Evolutionary conservation across 2,329 filamentous ascomycete genomes (phyloP).

Genomic region (Ceratocystis variospora): DNA sequence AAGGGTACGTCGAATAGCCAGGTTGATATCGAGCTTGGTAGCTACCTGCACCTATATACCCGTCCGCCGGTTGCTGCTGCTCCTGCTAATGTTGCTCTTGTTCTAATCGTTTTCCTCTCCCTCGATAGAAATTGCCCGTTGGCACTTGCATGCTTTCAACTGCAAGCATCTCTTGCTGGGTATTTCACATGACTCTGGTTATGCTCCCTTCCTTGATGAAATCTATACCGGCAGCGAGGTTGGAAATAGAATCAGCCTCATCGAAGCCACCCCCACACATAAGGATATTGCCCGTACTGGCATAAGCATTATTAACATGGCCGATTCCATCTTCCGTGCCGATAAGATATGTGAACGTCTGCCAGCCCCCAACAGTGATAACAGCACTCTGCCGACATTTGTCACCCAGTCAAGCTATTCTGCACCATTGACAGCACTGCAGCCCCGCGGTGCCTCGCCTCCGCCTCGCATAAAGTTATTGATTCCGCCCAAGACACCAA

Average conservation of each 20-base stretch:
- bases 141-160: constrained; percentile 46
- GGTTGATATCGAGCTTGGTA: too few species aligned
- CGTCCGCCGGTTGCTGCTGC: not conserved
- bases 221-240: constrained; percentile 33
- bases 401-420: not conserved
- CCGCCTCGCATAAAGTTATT: constrained; percentile 4
- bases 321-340: constrained; percentile 37
- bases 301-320: constrained; percentile 34
- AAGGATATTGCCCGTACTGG: constrained; percentile 35
- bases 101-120: constrained; percentile 17
- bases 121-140: constrained; percentile 35
- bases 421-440: not conserved
- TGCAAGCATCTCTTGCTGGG: constrained; percentile 49
- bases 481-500: constrained; percentile 7
- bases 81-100: not conserved
- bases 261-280: constrained; percentile 40
- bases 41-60: not conserved
- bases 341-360: constrained; percentile 35
- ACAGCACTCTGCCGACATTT: not conserved
- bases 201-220: constrained; percentile 45
- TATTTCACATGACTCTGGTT: constrained; percentile 47
- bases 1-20: constrained; percentile 32
- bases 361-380: not conserved
- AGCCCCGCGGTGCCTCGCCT: constrained; percentile 4
- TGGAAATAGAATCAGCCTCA: constrained; percentile 35